A percentile compares a stretch with the other conserved stretches of the same genome.
Conservation (phyloP, 106 monocot species). For the Alisma plantagoaquatica region DNA sequence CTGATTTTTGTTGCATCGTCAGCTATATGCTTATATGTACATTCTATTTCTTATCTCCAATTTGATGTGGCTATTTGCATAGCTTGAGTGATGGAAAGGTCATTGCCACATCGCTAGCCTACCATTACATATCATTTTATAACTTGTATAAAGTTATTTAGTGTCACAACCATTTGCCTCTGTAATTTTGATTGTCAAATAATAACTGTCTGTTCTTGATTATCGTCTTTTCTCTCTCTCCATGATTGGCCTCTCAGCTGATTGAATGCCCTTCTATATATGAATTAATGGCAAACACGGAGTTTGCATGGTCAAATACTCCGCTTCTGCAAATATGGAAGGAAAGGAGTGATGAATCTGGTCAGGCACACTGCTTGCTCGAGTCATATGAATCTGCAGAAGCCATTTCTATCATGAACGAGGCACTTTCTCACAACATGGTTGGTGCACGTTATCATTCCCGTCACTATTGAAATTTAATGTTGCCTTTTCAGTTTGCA, state of each 20-base stretch:
- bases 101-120: too few relatives aligned
- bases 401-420: conserved; percentile 46
- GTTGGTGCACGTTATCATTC: conserved; percentile 24
- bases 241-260: conserved; percentile 54
- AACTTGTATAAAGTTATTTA: too few relatives aligned
- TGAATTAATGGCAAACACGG: conserved; percentile 65
- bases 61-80: too few relatives aligned
- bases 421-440: conserved; percentile 68
- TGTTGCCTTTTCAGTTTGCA: too few relatives aligned
- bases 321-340: conserved; percentile 88
- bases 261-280: conserved; percentile 99
- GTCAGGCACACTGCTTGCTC: conserved; percentile 28
- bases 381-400: conserved; percentile 69
- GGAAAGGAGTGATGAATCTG: conserved; percentile 33
- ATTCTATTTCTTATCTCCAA: too few relatives aligned
- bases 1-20: too few relatives aligned
- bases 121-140: too few relatives aligned
- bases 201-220: neutral
- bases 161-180: too few relatives aligned
- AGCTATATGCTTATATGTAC: too few relatives aligned
- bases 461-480: too few relatives aligned
- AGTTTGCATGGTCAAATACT: conserved; percentile 60
- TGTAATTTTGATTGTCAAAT: neutral
- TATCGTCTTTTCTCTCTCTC: too few relatives aligned
- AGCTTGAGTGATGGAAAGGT: too few relatives aligned